These are phyloP conservation scores for Lathyrus aphaca DNA, from an alignment of 306 rosid species.

Conservation along the genomic window DNA sequence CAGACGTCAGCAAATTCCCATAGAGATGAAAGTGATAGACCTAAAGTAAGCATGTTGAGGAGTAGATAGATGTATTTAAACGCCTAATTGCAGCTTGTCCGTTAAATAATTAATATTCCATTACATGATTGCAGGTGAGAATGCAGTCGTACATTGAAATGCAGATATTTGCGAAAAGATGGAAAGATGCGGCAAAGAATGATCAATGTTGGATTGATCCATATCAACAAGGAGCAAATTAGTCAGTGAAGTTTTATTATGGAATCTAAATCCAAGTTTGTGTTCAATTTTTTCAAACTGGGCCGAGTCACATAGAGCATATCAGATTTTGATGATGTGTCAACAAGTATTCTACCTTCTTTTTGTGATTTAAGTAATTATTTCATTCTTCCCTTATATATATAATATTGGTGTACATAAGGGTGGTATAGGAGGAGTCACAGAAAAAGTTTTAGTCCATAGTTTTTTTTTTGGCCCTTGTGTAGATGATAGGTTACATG, in stretches of 20 bases:
- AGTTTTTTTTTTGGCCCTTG: not conserved
- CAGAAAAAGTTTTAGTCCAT: conserved; percentile 13
- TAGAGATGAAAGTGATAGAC: conserved; percentile 51
- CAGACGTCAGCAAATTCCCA: conserved; percentile 48
- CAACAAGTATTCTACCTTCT: not conserved
- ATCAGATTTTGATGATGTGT: conserved; percentile 1
- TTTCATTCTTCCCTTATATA: conserved; percentile 30
- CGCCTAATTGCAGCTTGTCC: not conserved
- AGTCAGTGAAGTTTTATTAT: conserved; percentile 5
- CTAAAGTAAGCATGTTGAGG: conserved; percentile 48
- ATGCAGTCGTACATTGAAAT: conserved; percentile 58
- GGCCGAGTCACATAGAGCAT: not conserved
- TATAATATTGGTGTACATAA: conserved; percentile 34
- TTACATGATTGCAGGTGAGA: conserved; percentile 47
- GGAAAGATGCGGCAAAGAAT: conserved; percentile 53
- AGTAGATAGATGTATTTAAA: not conserved
- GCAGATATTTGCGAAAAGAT: conserved; percentile 49
- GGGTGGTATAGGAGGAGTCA: conserved; percentile 12
- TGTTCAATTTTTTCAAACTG: not conserved
- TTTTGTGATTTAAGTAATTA: conserved; percentile 19
- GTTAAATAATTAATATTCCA: conserved; percentile 12
- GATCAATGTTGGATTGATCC: conserved; percentile 67
- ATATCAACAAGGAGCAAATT: conserved; percentile 42
- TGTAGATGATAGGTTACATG: conserved; percentile 24
- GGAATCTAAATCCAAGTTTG: not conserved